Evolutionary conservation across 495 filamentous ascomycete species (phyloP).

Genomic region (Halenospora varia): DNA sequence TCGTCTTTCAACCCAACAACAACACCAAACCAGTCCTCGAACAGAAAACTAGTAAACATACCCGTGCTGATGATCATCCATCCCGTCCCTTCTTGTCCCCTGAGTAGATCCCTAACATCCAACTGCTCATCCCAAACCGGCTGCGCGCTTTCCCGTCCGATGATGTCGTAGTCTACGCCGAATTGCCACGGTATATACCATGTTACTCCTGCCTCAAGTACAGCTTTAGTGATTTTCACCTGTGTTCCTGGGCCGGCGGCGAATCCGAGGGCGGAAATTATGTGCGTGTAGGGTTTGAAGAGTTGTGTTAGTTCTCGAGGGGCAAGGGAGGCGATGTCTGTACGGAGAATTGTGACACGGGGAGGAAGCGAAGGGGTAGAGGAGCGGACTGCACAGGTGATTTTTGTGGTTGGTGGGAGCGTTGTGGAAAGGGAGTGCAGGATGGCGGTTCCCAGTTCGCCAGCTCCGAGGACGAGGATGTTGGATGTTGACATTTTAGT

Average conservation of each 20-base stretch:
- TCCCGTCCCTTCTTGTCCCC: slow-evolving; percentile 33
- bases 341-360: not conserved
- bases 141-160: not conserved
- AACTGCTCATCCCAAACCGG: not conserved
- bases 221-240: not conserved
- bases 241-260: slow-evolving; percentile 26
- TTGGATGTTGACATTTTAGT: slow-evolving; percentile 6
- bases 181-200: slow-evolving; percentile 45
- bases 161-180: slow-evolving; percentile 43
- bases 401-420: slow-evolving; percentile 29
- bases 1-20: slow-evolving; percentile 34
- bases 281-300: slow-evolving; percentile 31
- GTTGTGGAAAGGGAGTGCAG: slow-evolving; percentile 44
- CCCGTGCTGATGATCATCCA: slow-evolving; percentile 18
- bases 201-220: slow-evolving; percentile 64
- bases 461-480: slow-evolving; percentile 58
- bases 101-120: slow-evolving; percentile 34
- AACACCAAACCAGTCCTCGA: slow-evolving; percentile 52
- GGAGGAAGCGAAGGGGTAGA: slow-evolving; percentile 31
- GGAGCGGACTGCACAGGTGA: slow-evolving; percentile 49
- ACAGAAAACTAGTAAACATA: slow-evolving; percentile 62
- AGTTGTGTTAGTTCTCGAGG: not conserved
- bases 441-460: slow-evolving; percentile 55
- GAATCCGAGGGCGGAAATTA: slow-evolving; percentile 54
- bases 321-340: not conserved